Percentiles rank a stretch among this genome's conserved stretches.
phyloP scores from a whole-genome alignment of 169 alveolate species.

The Plasmodium blacklocki region DNA sequence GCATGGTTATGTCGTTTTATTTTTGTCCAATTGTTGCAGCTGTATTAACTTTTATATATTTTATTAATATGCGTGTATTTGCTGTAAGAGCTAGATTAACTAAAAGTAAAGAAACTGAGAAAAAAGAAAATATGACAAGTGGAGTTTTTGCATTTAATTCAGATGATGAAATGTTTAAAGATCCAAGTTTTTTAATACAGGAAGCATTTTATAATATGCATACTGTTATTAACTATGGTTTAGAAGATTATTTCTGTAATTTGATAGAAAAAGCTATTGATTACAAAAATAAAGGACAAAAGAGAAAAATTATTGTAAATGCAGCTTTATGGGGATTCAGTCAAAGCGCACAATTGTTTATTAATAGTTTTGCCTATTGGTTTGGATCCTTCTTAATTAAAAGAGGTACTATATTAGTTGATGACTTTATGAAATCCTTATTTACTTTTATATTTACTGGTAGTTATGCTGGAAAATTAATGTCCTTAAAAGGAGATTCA shows the following conservation, averaged over 20 bases:
- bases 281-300: constrained; percentile 12
- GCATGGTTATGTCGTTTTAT: constrained; percentile 60
- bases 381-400: constrained; percentile 61
- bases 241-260: constrained; percentile 62
- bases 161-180: constrained; percentile 72
- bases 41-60: constrained; percentile 38
- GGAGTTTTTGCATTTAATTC: constrained; percentile 3
- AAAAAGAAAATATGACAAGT: constrained; percentile 2
- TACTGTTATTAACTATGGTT: constrained; percentile 44
- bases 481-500: constrained; percentile 65
- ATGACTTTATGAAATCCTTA: constrained; percentile 60
- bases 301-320: constrained; percentile 20
- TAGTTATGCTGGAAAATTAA: constrained; percentile 74
- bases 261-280: constrained; percentile 64
- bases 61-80: constrained; percentile 22
- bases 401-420: constrained; percentile 27
- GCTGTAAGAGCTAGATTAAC: constrained; percentile 42
- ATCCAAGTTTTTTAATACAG: constrained; percentile 51
- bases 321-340: constrained; percentile 68
- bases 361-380: constrained; percentile 72
- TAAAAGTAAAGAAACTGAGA: constrained; percentile 10
- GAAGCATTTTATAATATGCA: constrained; percentile 73
- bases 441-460: constrained; percentile 74
- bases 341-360: constrained; percentile 67
- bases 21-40: constrained; percentile 74